Base-by-base conservation (phyloP, 75 land plant genomes). In the Picea glauca region DNA sequence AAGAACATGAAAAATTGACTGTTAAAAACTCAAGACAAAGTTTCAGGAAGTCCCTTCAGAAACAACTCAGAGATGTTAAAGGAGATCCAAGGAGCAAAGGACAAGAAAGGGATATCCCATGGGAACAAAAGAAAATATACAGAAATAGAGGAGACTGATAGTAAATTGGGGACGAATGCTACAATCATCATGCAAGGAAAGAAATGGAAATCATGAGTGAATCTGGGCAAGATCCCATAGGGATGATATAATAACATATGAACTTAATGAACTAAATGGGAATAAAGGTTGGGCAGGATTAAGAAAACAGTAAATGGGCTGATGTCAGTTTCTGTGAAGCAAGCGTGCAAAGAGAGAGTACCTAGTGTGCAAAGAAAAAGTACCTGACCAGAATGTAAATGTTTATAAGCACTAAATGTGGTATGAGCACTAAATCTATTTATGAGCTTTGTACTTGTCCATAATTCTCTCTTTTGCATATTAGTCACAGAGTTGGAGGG, bases 71-170 rank as follows among this genome's bases (percentile, higher is more conserved):
- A 54, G 46, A 50, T 72, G 26, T 4, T 13, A 9, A 78, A 40
- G 74, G 78, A 81, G 35, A 50, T 40, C 46, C 83, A 81, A 79
- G 58, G 58, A 6, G 5, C 46, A 31, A 62, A 62, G 13, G 83
- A 65, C 38, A 83, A 75, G 59, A 84, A 78, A 58, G 60, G 17
- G 20, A 81, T 60, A 57, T 54, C 83, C 26, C 26, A 0, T 26
- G 26, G 26, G 26, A 26, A 26, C 26, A 26, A 26, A 26, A 26
- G 26, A 26, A 63, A 62, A n/a, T 23, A 60, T 31, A 35, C 14
- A 76, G 40, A 21, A 17, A 80, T 61, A 60, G 63, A 57, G 78
- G 72, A 50, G 17, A 78, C 9, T 79, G 60, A 20, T 23, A 81
- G 68, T 40, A 59, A 59, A n/a, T 60, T 5, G 43, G 77, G 21